Evolutionary conservation across 179 eudicot genomes (phyloP).

Genomic region (Pouteria campechiana): DNA sequence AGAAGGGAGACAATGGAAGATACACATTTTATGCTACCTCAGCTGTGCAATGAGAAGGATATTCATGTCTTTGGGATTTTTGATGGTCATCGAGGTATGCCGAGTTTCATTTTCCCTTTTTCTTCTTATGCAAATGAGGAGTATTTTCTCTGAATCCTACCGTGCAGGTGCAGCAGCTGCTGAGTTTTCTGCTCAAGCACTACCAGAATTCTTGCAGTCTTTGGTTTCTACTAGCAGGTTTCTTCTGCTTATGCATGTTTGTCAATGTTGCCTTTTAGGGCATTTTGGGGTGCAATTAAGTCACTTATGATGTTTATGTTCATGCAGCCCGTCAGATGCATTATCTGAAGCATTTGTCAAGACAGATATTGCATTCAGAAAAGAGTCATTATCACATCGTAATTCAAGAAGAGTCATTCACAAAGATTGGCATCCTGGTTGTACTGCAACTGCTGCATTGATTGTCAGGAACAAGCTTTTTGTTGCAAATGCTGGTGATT

Average conservation of each 20-base stretch:
- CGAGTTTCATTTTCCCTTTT: too few relatives aligned
- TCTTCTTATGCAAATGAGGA: too few relatives aligned
- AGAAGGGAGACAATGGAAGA: constrained; percentile 97
- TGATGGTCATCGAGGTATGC: constrained; percentile 96
- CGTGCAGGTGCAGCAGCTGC: constrained; percentile 93
- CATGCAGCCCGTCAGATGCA: constrained; percentile 60
- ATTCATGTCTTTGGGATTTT: constrained; percentile 74
- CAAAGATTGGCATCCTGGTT: constrained; percentile 93
- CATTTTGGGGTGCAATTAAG: too few relatives aligned
- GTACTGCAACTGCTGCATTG: constrained; percentile 83
- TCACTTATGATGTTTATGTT: not conserved
- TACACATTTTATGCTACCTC: constrained; percentile 73
- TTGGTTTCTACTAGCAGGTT: constrained; percentile 42
- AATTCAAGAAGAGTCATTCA: constrained; percentile 41
- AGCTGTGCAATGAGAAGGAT: constrained; percentile 32
- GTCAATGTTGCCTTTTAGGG: too few relatives aligned
- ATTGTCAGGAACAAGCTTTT: constrained; percentile 55
- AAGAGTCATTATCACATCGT: constrained; percentile 38
- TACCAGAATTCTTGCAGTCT: constrained; percentile 52
- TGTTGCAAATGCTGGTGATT: constrained; percentile 95
- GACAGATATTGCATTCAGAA: constrained; percentile 75
- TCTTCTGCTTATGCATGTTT: too few relatives aligned
- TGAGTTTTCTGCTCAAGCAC: constrained; percentile 80
- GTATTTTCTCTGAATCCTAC: not conserved
- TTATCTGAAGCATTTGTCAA: constrained; percentile 54